Base-by-base conservation (phyloP, 1,284 basidiomycete species). In the Rhodofomes roseus region DNA sequence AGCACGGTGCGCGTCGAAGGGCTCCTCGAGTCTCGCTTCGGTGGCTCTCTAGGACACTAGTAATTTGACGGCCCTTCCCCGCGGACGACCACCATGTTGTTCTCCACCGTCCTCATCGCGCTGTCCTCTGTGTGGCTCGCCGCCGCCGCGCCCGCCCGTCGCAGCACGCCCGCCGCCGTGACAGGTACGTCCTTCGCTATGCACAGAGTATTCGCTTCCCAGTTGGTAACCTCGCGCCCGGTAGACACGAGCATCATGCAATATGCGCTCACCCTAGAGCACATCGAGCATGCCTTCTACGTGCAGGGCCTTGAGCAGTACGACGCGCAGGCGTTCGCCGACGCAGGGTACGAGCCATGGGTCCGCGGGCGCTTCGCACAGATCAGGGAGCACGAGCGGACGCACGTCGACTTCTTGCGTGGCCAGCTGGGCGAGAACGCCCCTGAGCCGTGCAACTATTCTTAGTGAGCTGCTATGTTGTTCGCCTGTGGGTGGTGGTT, bases 221-320 rank as follows among this genome's bases (percentile, higher is more conserved):
- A 7, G 7, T 12, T 6, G 12, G 34, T 57, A 14, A 51, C 43
- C 22, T 6, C 55, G 16, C 55, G n/a, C 22, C 3, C 14, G 9
- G 1, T 51, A 76, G 75, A 76, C 56, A 65, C 62, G 25, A 56
- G 70, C 60, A 76, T 82, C 61, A 73, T 83, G 59, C 78, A 82
- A 68, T 83, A 79, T 54, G 83, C 83, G 12, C 73, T 85, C 53
- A 82, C 79, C 39, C 77, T 87, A 36, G 85, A 87, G 73, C 79
- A 87, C 70, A 76, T 88, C 61, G 83, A 78, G 63, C 68, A 65
- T 56, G 68, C 75, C 0, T 78, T 79, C 66, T 77, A 78, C 67
- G 59, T 55, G 1, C 58, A 67, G 14, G 78, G 73, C 11, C 70
- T 84, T n/a, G 60, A 59, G 3, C 74, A 76, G 66, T 81, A 75